These are phyloP conservation scores for Hanseniaspora uvarum DNA, from an alignment of 1,139 yeast species.

Conservation along the genomic window DNA sequence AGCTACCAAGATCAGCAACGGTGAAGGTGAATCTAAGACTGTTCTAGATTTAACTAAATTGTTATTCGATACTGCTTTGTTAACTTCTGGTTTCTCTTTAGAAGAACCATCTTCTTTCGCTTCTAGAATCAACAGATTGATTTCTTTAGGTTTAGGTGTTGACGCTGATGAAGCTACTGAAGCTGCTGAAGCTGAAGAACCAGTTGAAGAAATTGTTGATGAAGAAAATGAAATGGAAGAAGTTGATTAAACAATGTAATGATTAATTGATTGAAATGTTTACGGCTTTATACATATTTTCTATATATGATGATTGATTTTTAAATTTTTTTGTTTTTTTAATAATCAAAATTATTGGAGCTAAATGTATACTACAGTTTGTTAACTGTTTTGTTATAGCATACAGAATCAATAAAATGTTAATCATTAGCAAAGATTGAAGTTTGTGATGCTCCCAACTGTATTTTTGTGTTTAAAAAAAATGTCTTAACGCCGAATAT, in stretches of 20 bases:
- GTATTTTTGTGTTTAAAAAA: background rate
- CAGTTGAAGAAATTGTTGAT: constrained; percentile 52
- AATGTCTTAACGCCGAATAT: background rate
- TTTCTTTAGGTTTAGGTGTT: constrained; percentile 94
- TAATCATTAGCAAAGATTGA: too few relatives aligned
- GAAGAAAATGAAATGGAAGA: constrained; percentile 78
- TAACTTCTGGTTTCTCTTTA: constrained; percentile 96
- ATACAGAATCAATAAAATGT: too few relatives aligned
- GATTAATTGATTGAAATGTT: background rate
- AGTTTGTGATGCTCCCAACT: background rate
- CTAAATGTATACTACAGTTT: too few relatives aligned
- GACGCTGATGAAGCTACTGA: constrained; percentile 71
- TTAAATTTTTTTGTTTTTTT: constrained; percentile 1
- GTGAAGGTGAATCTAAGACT: constrained; percentile 96
- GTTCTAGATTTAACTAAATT: constrained; percentile 95
- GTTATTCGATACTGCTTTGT: constrained; percentile 92
- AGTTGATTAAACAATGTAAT: constrained; percentile 57
- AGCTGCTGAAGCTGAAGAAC: constrained; percentile 39
- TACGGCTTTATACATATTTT: constrained; percentile 4
- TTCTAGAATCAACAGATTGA: constrained; percentile 94
- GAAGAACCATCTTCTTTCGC: constrained; percentile 98
- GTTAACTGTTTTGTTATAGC: too few relatives aligned
- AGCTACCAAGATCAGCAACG: constrained; percentile 90
- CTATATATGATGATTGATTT: background rate
- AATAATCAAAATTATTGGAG: too few relatives aligned